phyloP scores from a whole-genome alignment of 768 basidiomycete species.

The Calocybe indica region DNA sequence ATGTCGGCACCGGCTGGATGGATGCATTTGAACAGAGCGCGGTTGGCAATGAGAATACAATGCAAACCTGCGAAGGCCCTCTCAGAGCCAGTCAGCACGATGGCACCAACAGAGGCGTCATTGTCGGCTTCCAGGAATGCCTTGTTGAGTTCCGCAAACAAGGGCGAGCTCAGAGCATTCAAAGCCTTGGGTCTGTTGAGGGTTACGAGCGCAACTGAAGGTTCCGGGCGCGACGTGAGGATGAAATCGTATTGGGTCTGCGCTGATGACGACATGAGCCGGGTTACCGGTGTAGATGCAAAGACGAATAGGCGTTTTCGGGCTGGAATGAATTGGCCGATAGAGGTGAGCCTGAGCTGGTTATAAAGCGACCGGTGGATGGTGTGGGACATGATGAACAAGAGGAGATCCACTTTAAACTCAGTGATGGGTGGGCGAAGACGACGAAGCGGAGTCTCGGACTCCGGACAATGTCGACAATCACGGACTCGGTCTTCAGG shows the following conservation, averaged over 20 bases:
- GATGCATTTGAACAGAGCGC: neutral
- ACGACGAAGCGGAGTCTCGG: neutral
- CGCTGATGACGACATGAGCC: constrained; percentile 39
- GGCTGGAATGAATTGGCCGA: neutral
- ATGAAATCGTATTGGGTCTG: constrained; percentile 52
- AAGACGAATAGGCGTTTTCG: constrained; percentile 8
- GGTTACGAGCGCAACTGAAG: constrained; percentile 71
- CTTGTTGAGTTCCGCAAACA: constrained; percentile 78
- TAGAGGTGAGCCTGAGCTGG: constrained; percentile 7
- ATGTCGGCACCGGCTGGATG: constrained; percentile 89
- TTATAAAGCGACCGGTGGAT: constrained; percentile 14
- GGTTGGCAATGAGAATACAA: neutral
- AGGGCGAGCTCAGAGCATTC: constrained; percentile 78
- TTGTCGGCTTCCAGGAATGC: constrained; percentile 66
- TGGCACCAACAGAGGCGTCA: constrained; percentile 70
- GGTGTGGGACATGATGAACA: constrained; percentile 15
- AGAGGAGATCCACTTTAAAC: constrained; percentile 2
- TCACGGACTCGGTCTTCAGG: neutral
- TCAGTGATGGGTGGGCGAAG: neutral
- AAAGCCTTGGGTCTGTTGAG: constrained; percentile 87
- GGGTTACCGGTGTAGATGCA: constrained; percentile 13
- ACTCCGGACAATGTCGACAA: constrained; percentile 1
- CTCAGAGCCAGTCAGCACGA: constrained; percentile 90
- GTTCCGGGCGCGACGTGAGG: constrained; percentile 61
- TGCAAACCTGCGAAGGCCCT: constrained; percentile 86